A percentile compares a stretch with the other conserved stretches of the same genome.
These are phyloP conservation scores for Trichosanthes truncata DNA, from an alignment of 306 rosid genomes.

Conservation along the genomic window DNA sequence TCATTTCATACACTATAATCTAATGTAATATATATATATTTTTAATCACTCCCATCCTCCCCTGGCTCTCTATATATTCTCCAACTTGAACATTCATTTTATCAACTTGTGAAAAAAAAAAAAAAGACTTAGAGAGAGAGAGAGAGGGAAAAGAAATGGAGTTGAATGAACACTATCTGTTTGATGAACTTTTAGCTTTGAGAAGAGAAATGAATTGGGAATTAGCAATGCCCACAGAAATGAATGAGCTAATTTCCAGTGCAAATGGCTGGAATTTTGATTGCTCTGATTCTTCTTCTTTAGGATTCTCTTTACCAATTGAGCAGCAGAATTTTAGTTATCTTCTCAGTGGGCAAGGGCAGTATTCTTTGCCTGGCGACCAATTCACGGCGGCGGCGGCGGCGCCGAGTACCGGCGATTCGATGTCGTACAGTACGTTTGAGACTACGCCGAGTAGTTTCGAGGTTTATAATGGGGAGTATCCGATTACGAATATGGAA, in stretches of 20 bases:
- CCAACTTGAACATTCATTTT: background rate
- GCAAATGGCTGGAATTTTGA: slow-evolving; percentile 27
- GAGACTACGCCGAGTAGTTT: slow-evolving; percentile 21
- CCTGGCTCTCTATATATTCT: background rate
- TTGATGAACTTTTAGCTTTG: slow-evolving; percentile 38
- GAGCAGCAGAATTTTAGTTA: slow-evolving; percentile 15
- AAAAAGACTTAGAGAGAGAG: background rate
- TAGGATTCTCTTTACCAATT: slow-evolving; percentile 6
- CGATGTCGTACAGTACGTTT: slow-evolving; percentile 2
- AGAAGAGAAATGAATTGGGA: slow-evolving; percentile 22
- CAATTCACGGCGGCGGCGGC: slow-evolving; percentile 21
- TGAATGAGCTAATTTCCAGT: slow-evolving; percentile 21
- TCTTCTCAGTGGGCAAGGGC: slow-evolving; percentile 20
- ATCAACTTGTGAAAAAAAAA: background rate
- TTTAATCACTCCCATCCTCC: background rate
- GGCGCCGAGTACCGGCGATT: slow-evolving; percentile 30
- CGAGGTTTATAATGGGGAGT: slow-evolving; percentile 19
- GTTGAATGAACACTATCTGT: slow-evolving; percentile 29
- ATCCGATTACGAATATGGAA: slow-evolving; percentile 28
- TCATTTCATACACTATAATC: background rate
- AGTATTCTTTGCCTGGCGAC: slow-evolving; percentile 25
- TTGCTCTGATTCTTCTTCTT: slow-evolving; percentile 29
- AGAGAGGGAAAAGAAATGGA: slow-evolving; percentile 34
- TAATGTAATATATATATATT: background rate
- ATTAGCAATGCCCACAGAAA: slow-evolving; percentile 26